Conservation (phyloP, 352 stramenopile species). For the Phytophthora ramorum region DNA sequence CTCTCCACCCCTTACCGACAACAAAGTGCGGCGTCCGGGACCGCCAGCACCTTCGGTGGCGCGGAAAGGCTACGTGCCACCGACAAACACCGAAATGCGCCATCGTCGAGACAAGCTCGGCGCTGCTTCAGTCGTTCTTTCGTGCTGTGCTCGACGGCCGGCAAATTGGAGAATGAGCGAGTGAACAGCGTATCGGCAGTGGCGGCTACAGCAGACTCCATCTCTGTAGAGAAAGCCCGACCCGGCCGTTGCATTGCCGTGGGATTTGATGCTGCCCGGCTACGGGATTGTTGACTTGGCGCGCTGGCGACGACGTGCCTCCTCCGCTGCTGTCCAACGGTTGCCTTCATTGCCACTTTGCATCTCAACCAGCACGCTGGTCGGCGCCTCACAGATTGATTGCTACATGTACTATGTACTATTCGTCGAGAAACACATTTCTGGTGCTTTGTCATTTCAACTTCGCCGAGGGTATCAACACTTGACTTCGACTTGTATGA, state of each 20-base stretch:
- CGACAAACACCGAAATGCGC: conserved; percentile 7
- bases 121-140: neutral
- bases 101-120: neutral
- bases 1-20: conserved; percentile 17
- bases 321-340: neutral
- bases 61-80: conserved; percentile 10
- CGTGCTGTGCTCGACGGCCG: neutral
- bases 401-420: too few relatives aligned
- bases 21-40: conserved; percentile 9
- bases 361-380: neutral
- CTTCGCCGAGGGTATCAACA: neutral
- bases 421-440: conserved; percentile 6
- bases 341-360: neutral
- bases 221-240: conserved; percentile 1
- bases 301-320: neutral
- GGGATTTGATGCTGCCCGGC: conserved; percentile 26
- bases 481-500: neutral
- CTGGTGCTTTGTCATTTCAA: conserved; percentile 9
- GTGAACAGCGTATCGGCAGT: neutral
- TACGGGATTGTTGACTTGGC: conserved; percentile 37
- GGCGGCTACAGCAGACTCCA: neutral
- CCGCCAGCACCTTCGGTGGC: conserved; percentile 15
- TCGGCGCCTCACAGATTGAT: too few relatives aligned
- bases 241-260: conserved; percentile 11
- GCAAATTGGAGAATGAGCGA: conserved; percentile 36